These are phyloP conservation scores for Ustilago nuda DNA, from an alignment of 1,284 basidiomycete species.

Conservation along the genomic window DNA sequence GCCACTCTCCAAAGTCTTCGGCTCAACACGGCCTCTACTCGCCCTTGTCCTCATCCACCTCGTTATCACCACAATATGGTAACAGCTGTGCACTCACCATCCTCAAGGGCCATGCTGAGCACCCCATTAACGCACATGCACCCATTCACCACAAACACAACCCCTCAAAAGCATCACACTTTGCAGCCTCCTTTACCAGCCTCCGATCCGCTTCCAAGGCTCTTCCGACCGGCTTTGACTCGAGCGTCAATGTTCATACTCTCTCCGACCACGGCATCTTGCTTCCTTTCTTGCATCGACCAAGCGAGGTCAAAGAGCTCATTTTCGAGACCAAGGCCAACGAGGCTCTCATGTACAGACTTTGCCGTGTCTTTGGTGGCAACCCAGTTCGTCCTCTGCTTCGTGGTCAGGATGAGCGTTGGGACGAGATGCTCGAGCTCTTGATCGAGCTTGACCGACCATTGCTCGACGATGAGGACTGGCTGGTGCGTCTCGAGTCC, in stretches of 20 bases:
- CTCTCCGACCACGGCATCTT: slow-evolving; percentile 44
- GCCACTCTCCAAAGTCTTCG: slow-evolving; percentile 16
- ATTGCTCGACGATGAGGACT: slow-evolving; percentile 47
- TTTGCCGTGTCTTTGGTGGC: slow-evolving; percentile 49
- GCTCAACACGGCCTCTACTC: slow-evolving; percentile 15
- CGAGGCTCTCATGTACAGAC: slow-evolving; percentile 29
- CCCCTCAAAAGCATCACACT: slow-evolving; percentile 13
- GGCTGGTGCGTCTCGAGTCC: slow-evolving; percentile 39
- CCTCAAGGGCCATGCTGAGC: slow-evolving; percentile 35
- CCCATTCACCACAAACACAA: slow-evolving; percentile 34
- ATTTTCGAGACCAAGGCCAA: slow-evolving; percentile 47
- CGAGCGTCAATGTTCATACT: slow-evolving; percentile 44
- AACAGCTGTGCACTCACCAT: slow-evolving; percentile 49
- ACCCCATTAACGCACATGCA: slow-evolving; percentile 35
- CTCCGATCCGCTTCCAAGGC: slow-evolving; percentile 19
- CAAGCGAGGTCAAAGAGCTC: slow-evolving; percentile 43
- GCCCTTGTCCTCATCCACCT: slow-evolving; percentile 19
- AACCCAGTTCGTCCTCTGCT: slow-evolving; percentile 8
- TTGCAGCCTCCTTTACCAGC: slow-evolving; percentile 39
- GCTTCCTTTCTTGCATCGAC: slow-evolving; percentile 52
- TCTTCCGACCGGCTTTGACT: slow-evolving; percentile 23
- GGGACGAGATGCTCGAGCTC: slow-evolving; percentile 53
- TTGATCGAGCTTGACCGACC: slow-evolving; percentile 44
- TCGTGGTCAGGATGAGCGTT: slow-evolving; percentile 40
- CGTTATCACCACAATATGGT: slow-evolving; percentile 21